These are phyloP conservation scores for Pyrenula aspistea DNA, from an alignment of 495 filamentous ascomycete genomes.

Conservation along the genomic window DNA sequence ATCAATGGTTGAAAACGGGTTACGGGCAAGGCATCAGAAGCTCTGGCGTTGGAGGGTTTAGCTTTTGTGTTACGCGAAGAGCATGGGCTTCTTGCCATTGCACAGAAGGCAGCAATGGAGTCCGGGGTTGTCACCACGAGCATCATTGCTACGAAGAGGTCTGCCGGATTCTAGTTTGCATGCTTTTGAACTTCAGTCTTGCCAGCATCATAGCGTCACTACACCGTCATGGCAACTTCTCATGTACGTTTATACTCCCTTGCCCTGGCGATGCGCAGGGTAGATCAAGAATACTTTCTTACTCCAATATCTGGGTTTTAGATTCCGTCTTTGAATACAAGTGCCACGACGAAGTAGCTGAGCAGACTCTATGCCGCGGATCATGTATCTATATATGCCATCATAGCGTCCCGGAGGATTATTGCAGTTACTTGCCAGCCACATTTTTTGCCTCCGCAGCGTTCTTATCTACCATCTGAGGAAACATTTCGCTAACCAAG, in stretches of 20 bases:
- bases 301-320: slow-evolving; percentile 36
- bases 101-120: slow-evolving; percentile 2
- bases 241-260: slow-evolving; percentile 72
- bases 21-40: slow-evolving; percentile 3
- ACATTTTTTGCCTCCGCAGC: no score
- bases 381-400: slow-evolving; percentile 29
- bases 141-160: no score
- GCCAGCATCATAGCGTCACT: slow-evolving; percentile 6
- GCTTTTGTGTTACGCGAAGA: slow-evolving; percentile 11
- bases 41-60: slow-evolving; percentile 10
- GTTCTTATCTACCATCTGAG: no score
- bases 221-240: slow-evolving; percentile 41
- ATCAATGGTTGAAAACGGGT: no score
- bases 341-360: slow-evolving; percentile 20
- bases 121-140: no score
- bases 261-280: slow-evolving; percentile 35
- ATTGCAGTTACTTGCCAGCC: no score
- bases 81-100: slow-evolving; percentile 4
- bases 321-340: slow-evolving; percentile 17
- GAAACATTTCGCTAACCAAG: no score
- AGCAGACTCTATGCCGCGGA: slow-evolving; percentile 11
- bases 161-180: background rate
- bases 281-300: slow-evolving; percentile 41
- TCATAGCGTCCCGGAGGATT: no score
- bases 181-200: slow-evolving; percentile 15